Conservation (phyloP, 495 filamentous ascomycete species). For the Neurospora intermedia region DNA sequence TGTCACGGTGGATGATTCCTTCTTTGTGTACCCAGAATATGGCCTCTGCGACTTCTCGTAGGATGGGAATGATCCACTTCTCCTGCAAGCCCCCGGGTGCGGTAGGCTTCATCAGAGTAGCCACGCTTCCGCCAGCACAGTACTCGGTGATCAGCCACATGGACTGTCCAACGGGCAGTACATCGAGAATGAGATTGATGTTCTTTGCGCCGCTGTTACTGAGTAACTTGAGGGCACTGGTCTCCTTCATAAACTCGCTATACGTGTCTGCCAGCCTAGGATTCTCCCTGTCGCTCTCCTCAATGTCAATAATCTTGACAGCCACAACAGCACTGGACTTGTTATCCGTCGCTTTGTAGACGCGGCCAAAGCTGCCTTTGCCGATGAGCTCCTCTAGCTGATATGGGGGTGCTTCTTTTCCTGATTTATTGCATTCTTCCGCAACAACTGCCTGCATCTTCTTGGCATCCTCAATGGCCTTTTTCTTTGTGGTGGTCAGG, state of each 20-base stretch:
- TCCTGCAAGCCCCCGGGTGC: conserved; percentile 70
- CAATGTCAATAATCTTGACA: conserved; percentile 94
- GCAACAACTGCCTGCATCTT: conserved; percentile 41
- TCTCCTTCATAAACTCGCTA: conserved; percentile 80
- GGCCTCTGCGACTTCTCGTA: conserved; percentile 76
- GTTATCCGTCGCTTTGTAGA: conserved; percentile 68
- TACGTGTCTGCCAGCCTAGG: conserved; percentile 69
- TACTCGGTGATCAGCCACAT: conserved; percentile 97
- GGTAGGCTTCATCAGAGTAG: conserved; percentile 60
- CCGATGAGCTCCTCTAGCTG: conserved; percentile 83
- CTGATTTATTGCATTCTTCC: conserved; percentile 37
- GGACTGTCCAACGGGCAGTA: conserved; percentile 72
- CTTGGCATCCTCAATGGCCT: conserved; percentile 44
- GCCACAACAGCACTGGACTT: conserved; percentile 61
- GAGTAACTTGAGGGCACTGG: conserved; percentile 72
- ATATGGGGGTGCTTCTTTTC: conserved; percentile 46
- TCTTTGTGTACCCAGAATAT: conserved; percentile 81
- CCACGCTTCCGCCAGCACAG: conserved; percentile 89
- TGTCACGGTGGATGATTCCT: conserved; percentile 90
- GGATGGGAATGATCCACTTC: conserved; percentile 79
- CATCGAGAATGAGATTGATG: conserved; percentile 83
- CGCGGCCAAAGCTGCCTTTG: conserved; percentile 89
- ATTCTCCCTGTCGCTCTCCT: conserved; percentile 67
- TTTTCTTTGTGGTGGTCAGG: conserved; percentile 30
- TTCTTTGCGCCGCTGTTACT: conserved; percentile 78